Evolutionary conservation across 148 eudicot genomes (phyloP).

Genomic region (Selenicereus undatus): DNA sequence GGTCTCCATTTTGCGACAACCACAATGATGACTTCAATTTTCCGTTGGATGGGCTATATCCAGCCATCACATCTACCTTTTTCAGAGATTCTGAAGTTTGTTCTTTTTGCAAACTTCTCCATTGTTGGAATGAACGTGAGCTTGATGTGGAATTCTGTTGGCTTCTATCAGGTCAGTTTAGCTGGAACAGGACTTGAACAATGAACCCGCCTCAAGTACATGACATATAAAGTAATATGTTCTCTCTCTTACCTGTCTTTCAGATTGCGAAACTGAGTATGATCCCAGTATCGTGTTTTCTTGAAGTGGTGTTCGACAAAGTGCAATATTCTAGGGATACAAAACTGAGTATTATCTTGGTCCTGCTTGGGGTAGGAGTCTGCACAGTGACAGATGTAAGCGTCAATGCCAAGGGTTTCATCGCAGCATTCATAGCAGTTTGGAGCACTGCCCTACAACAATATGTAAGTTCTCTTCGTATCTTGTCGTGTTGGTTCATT

Average conservation of each 20-base stretch:
- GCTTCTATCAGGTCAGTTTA: constrained; percentile 67
- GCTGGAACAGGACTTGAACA: not conserved
- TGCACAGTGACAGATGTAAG: constrained; percentile 73
- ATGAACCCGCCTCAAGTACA: not conserved
- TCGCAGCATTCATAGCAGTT: constrained; percentile 65
- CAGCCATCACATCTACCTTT: constrained; percentile 54
- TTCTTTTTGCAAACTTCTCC: constrained; percentile 73
- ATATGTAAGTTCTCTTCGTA: constrained; percentile 43
- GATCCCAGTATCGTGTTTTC: constrained; percentile 70
- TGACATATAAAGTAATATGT: not conserved
- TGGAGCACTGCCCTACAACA: constrained; percentile 79
- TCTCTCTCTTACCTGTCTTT: constrained; percentile 8
- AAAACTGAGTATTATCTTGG: constrained; percentile 57
- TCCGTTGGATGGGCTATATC: constrained; percentile 60
- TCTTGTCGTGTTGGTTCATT: too few relatives aligned
- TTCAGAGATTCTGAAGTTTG: constrained; percentile 56
- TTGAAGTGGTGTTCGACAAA: constrained; percentile 61
- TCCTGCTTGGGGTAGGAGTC: constrained; percentile 65
- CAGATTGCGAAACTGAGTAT: constrained; percentile 82
- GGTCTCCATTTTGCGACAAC: constrained; percentile 77
- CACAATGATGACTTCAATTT: constrained; percentile 53
- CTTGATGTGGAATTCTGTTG: constrained; percentile 88
- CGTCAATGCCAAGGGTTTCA: constrained; percentile 63
- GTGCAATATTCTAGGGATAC: constrained; percentile 62
- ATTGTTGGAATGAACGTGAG: constrained; percentile 86